Evolutionary conservation across 106 monocot species (phyloP), one percentile per base, ranked within the genome.

Genomic region (Allium cepa): DNA sequence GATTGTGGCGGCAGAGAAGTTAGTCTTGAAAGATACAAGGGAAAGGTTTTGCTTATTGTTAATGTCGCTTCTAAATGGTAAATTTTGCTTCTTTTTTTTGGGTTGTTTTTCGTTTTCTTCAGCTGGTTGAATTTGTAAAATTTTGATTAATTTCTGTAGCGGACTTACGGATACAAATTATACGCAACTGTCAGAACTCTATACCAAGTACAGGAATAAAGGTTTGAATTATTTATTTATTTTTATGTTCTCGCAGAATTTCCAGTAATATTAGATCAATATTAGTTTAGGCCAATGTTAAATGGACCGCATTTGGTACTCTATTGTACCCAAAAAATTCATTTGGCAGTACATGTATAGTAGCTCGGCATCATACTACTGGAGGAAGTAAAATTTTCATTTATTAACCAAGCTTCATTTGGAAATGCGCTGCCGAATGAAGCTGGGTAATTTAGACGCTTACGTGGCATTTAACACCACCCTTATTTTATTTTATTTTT

Each of bases 51-150:
- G 11, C 80, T 90, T 28, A 69, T 85, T 56, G 89, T 90, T 52
- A 90, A 90, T 68, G 89, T 90, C 17, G 89, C 89, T 49, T 85
- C 85, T 49, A 90, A 85, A 90, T 90, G 89, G 89, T 90, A 72
- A 7, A 15, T 51, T 17, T 13, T 16, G 50, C 26, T 13, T 12
- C 12, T 36, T 55, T 4, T 55, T 55, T 12, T 1, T 55, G 7
- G 2, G 27, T 27, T 49, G 26, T 36, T 52, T 51, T 12, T 26
- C 27, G 10, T 50, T 69, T 64, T 50, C 16, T 56, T 57, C 0
- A 27, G 14, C 52, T 45, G 67, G 26, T 48, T 9, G 49, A 1
- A 16, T 49, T 58, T 48, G 71, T 56, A 60, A 10, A 59, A 18
- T 59, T 59, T 67, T 26, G 36, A 36, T 36, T 36, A 36, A 36